These are phyloP conservation scores for Sphagnum magellanicum DNA, from an alignment of 228 moss, liverwort and hornwort species.

Conservation along the genomic window DNA sequence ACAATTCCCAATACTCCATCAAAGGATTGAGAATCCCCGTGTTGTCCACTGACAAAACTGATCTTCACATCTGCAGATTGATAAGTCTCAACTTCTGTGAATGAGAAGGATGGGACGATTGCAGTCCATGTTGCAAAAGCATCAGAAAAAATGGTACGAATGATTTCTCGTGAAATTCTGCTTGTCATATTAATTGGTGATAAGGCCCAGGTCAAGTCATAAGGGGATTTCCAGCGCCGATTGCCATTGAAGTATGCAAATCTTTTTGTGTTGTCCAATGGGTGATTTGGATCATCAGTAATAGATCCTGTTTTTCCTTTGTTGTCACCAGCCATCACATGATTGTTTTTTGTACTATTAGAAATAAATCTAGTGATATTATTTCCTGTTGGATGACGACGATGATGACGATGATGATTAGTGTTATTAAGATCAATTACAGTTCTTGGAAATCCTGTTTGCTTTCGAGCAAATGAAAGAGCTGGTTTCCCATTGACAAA, in stretches of 20 bases:
- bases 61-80: conserved; percentile 41
- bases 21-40: conserved; percentile 48
- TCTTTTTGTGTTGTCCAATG: conserved; percentile 2
- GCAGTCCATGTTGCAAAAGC: conserved; percentile 37
- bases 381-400: too few relatives aligned
- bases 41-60: conserved; percentile 41
- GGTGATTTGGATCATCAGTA: not conserved
- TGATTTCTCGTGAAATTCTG: conserved; percentile 22
- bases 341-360: too few relatives aligned
- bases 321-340: too few relatives aligned
- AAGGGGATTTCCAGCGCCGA: conserved; percentile 40
- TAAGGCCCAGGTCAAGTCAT: conserved; percentile 45
- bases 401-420: too few relatives aligned
- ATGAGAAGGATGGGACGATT: conserved; percentile 22
- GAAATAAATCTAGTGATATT: too few relatives aligned
- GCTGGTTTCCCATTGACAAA: conserved; percentile 5
- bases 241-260: conserved; percentile 45
- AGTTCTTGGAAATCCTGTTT: too few relatives aligned
- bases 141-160: conserved; percentile 30
- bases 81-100: conserved; percentile 34
- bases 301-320: not conserved
- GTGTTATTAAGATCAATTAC: too few relatives aligned
- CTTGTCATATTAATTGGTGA: conserved; percentile 32
- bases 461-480: not conserved
- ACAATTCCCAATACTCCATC: conserved; percentile 57